phyloP scores from a whole-genome alignment of 2,329 filamentous ascomycete genomes.

The Pseudopithomyces chartarum region DNA sequence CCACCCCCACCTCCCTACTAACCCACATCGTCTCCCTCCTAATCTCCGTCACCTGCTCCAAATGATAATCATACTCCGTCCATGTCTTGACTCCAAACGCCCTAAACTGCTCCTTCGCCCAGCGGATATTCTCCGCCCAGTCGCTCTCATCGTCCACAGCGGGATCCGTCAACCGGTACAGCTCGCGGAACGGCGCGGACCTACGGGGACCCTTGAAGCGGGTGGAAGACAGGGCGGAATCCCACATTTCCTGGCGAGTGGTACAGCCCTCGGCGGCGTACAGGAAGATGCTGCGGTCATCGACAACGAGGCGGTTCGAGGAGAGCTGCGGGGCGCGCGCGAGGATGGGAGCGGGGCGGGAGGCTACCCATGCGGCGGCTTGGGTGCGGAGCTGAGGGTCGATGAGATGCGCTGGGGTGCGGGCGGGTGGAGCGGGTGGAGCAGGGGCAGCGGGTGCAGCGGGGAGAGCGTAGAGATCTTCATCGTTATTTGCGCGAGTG shows the following conservation, averaged over 20 bases:
- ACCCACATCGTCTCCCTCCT: conserved; percentile 27
- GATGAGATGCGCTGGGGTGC: background rate
- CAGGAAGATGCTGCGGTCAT: conserved; percentile 17
- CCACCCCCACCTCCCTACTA: conserved; percentile 20
- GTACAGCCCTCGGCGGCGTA: conserved; percentile 19
- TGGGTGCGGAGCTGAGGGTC: conserved; percentile 14
- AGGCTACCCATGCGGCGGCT: conserved; percentile 5
- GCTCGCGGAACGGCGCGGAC: conserved; percentile 28
- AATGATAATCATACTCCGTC: conserved; percentile 33
- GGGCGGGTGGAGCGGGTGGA: background rate
- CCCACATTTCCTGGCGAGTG: conserved; percentile 16
- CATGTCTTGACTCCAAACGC: conserved; percentile 27
- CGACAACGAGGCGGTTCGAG: conserved; percentile 23
- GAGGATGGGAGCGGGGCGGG: conserved; percentile 9
- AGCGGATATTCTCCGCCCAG: conserved; percentile 42
- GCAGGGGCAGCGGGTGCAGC: background rate
- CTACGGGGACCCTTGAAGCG: conserved; percentile 27
- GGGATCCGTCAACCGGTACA: conserved; percentile 29
- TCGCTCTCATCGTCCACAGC: conserved; percentile 15
- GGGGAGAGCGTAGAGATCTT: background rate
- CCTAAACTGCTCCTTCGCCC: conserved; percentile 35
- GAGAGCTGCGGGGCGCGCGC: conserved; percentile 23
- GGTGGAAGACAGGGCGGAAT: conserved; percentile 17
- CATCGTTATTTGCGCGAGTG: background rate
- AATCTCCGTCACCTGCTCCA: conserved; percentile 27